Base-by-base conservation (phyloP, 352 stramenopile genomes). In the Phytopythium mirpurense region DNA sequence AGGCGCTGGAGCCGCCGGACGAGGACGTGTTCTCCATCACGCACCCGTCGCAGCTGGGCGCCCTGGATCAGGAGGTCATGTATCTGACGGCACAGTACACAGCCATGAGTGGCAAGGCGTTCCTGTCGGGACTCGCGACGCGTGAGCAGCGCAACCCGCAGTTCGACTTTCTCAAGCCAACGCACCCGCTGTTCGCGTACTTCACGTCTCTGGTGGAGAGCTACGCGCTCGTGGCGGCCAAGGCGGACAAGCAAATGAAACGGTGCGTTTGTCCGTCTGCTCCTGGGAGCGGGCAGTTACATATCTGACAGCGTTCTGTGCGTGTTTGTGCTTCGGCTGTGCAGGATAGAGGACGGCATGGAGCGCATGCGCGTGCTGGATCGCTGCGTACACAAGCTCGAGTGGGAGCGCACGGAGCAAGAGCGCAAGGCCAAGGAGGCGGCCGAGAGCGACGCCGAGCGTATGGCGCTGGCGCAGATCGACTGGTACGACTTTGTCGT, bases 401-500 rank as follows among this genome's bases (percentile, higher is more conserved):
- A 95, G 61, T 95, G 75, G 72, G 68, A 82, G 41, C 74, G 84
- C 9, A 77, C 74, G 19, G 80, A 93, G 53, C 76, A 88, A 51
- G 84, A 95, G 27, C 60, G 64, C 8, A 79, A 89, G 48, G 80
- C 87, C 16, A 70, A 71, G 23, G 82, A 95, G 40, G 78, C 67
- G 1, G 84, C 80, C 10, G 82, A 86, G 38, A 87, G 68, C 50
- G 85, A 93, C 43, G 83, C 81, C 0, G 83, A 95, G 67, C 70
- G 71, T 5, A 68, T 83, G 15, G 86, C 83, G 42, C 60, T 88
- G 16, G 69, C 79, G 29, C 74, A 90, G 62, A 79, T 99, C 59
- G 97, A 99, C 78, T 99, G 97, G 97, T 93, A 99, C 69, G 96
- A 99, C 72, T 99, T 99, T 65, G 94, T 98, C 5, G 86, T 99